Conservation (phyloP, 192 early-diverging fungal species). For the Coemansia sp. region DNA sequence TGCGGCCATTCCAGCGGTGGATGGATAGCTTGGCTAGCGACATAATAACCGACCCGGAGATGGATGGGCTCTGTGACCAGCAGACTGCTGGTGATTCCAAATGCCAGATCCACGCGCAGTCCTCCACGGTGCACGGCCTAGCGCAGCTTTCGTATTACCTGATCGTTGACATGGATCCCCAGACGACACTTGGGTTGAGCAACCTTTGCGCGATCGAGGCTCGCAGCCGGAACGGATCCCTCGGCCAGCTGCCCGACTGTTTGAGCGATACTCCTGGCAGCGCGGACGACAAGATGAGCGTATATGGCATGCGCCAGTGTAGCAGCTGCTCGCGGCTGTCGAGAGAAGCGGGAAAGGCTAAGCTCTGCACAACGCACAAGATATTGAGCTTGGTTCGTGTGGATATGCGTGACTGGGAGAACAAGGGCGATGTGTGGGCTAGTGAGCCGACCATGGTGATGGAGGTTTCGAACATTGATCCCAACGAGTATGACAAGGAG, state of each 20-base stretch:
- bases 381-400: constrained; percentile 29
- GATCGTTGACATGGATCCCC: constrained; percentile 53
- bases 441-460: constrained; percentile 50
- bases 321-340: constrained; percentile 19
- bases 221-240: constrained; percentile 47
- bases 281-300: constrained; percentile 1
- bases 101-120: neutral
- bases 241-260: constrained; percentile 19
- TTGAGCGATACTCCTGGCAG: constrained; percentile 4
- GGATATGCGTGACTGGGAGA: constrained; percentile 57
- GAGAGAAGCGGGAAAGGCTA: constrained; percentile 6
- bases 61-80: constrained; percentile 22
- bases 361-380: constrained; percentile 39
- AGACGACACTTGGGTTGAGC: constrained; percentile 36
- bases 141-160: constrained; percentile 50
- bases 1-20: constrained; percentile 35
- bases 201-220: constrained; percentile 24
- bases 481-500: constrained; percentile 52
- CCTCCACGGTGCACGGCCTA: neutral
- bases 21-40: constrained; percentile 38
- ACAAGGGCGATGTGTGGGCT: constrained; percentile 51
- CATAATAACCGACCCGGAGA: constrained; percentile 25
- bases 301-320: constrained; percentile 27
- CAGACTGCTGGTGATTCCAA: neutral
- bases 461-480: constrained; percentile 43